Base-by-base conservation (phyloP, 1,284 basidiomycete species). In the Moesziomyces sp. region DNA sequence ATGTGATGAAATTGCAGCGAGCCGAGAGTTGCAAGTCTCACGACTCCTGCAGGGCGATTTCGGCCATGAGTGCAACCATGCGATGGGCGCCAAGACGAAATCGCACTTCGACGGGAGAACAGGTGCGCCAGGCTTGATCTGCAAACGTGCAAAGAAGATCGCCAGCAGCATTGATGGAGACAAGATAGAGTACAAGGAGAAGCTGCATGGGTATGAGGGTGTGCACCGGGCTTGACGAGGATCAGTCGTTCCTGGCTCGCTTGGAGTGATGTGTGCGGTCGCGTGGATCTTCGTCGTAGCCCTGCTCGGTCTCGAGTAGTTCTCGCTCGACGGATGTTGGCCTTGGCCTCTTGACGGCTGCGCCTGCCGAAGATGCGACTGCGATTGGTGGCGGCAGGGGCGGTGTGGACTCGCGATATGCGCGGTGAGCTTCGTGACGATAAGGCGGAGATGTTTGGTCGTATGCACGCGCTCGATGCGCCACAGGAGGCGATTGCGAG, bases 181-280 rank as follows among this genome's bases (percentile, higher is more conserved):
- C 6, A 21, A 16, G 24, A 24, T 14, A 16, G 7, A 13, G 21
- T 63, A 70, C 50, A 64, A 63, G 23, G 57, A 60, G 58, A 63
- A 21, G 35, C 5, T 16, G 33, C 30, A 44, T 19, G 46, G 21
- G 21, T 21, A 3, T n/a, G 21, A 10, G 43, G 7, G 16, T n/a
- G 30, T 1, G 40, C 16, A 14, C 8, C 16, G 11, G 5, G 9
- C 24, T 30, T 23, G 23, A 46, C 24, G 14, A 9, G 19, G 33
- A 3, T 63, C 54, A 71, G 48, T 71, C 62, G 23, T 71, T 71
- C n/a, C 68, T 54, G 5, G 68, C 23, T 3, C 68, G 68, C 52
- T 71, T 71, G 52, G 30, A 35, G 16, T 57, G 58, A 46, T 54
- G 47, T 11, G 26, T 19, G 8, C 49, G 44, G n/a, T 60, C 52